phyloP scores from a whole-genome alignment of 495 filamentous ascomycete genomes.

The Xylaria cubensis region DNA sequence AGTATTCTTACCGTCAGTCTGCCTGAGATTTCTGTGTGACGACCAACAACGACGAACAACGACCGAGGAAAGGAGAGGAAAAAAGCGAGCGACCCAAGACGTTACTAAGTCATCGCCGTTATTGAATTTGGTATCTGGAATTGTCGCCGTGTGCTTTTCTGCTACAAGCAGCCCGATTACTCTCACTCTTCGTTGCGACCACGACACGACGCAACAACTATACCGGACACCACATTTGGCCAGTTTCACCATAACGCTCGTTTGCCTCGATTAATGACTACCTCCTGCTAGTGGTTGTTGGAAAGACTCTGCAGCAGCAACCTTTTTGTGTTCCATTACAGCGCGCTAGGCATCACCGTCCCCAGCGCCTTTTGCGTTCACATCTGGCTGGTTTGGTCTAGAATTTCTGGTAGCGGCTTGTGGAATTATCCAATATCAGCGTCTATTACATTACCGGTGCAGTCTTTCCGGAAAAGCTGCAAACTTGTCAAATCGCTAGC shows the following conservation, averaged over 20 bases:
- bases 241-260: conserved; percentile 12
- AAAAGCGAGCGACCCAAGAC: background rate
- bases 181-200: background rate
- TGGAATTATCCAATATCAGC: background rate
- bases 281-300: background rate
- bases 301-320: background rate
- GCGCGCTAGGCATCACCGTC: background rate
- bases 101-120: background rate
- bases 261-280: background rate
- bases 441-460: background rate
- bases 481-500: background rate
- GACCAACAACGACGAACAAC: background rate
- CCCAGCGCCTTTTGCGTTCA: background rate
- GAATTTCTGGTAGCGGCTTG: background rate
- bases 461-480: background rate
- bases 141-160: background rate
- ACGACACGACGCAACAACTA: background rate
- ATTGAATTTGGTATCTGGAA: background rate
- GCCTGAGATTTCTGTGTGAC: background rate
- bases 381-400: background rate
- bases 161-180: background rate
- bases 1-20: background rate
- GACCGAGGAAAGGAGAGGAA: background rate
- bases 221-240: background rate
- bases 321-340: background rate